Base-by-base conservation (phyloP, 225 moss, liverwort and hornwort species). In the Thuidium tamariscinum region DNA sequence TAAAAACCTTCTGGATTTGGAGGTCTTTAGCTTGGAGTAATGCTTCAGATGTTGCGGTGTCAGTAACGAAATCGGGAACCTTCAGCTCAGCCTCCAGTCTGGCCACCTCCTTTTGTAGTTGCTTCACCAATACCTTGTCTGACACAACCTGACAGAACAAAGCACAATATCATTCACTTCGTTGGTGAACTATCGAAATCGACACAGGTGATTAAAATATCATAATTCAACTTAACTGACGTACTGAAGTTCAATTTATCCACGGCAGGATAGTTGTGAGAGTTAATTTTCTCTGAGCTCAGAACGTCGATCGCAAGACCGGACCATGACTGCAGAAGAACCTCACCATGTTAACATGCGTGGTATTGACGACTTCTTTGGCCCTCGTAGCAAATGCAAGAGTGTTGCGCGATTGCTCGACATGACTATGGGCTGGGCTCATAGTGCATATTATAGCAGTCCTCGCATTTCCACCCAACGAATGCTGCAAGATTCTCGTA, bases 371-470 rank as follows among this genome's bases (percentile, higher is more conserved):
- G 37, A 97, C 99, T 91, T 99, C 99, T 92, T 99, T 99, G 23
- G 99, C 99, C 61, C 96, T 94, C 7, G 97, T 96, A 56, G 99
- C 99, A 88, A 99, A 99, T 73, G 95, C 95, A 30, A 99, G 95
- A 48, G 99, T 99, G 81, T 99, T 99, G 82, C 97, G 94, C 37
- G 99, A 95, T 89, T 99, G 99, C 72, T 99, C 99, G 49, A 94
- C 97, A 83, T 99, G 99, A 23, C 93, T 94, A 82, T 93, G 99
- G 17, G 99, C 99, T 76, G 99, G 99, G 82, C 99, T 97, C 97
- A 99, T 95, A 69, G 99, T 99, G 89, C 99, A 99, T 83, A 99
- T 99, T n/a, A 99, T 99, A 30, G 99, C 99, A 60, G 99, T 99
- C 86, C 97, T 93, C 61, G 99, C 99, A 85, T 99, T 99, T 46